Evolutionary conservation across 2,329 filamentous ascomycete genomes (phyloP), one percentile per base, ranked within the genome.

Genomic region (Alternaria arbusti): DNA sequence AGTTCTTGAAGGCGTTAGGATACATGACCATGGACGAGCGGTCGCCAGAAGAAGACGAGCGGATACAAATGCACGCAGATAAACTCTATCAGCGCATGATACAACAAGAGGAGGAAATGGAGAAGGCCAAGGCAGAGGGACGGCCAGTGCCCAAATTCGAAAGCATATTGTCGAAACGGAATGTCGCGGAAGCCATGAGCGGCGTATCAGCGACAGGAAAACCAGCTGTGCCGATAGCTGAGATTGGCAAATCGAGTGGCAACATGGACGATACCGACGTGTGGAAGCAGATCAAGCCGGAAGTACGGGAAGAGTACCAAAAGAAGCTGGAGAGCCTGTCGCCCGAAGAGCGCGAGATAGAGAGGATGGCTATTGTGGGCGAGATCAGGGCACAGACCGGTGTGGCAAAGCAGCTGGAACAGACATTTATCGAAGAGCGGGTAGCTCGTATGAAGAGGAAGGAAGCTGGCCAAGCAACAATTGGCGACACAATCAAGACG

Each of bases 41-140:
- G 9, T 82, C 86, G 0, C 86, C 89, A 28, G 86, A 92, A 55
- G 92, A 97, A 72, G 94, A 97, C 78, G 88, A 91, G 70, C 93
- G 61, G 63, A 83, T 99, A 65, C 96, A 98, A 81, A 93, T 98
- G 90, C 94, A 97, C 79, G 95, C 95, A 63, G 96, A 99, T 82
- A 88, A 88, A 67, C 85, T 99, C 44, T 99, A 94, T 80, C 91
- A 95, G 74, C 89, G 91, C 71, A 93, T 98, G 90, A 81, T 97
- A 40, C 86, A 88, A 65, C 93, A 97, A 77, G 95, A 99, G 80
- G 85, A 84, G 20, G 87, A 86, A 66, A 88, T 92, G n/a, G 88
- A 91, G 67, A 86, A 89, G 72, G 91, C 91, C 36, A 89, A 89
- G 79, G 84, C 85, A 57, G 86, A 80, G 79, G 87, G 74, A 67